Evolutionary conservation across 2,329 filamentous ascomycete genomes (phyloP).

Genomic region (Colletotrichum spaethianum): DNA sequence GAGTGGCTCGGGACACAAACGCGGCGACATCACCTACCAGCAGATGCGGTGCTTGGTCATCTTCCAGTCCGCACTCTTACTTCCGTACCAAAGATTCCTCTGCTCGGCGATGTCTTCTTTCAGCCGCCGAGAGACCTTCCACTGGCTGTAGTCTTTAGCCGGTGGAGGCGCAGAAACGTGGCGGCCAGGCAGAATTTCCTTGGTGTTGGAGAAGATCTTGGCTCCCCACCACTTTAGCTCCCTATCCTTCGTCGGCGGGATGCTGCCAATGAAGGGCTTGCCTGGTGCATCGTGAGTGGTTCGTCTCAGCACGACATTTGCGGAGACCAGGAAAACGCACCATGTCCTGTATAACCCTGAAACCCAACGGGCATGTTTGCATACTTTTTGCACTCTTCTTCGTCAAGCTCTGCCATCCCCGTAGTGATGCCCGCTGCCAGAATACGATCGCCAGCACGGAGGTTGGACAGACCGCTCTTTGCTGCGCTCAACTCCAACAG

Average conservation of each 20-base stretch:
- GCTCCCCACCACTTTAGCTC: conserved; percentile 75
- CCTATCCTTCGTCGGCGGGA: conserved; percentile 66
- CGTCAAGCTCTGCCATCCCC: conserved; percentile 68
- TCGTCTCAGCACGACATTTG: conserved; percentile 50
- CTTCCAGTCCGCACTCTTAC: conserved; percentile 68
- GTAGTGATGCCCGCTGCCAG: conserved; percentile 72
- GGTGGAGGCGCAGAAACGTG: conserved; percentile 70
- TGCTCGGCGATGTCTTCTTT: conserved; percentile 72
- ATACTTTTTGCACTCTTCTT: conserved; percentile 60
- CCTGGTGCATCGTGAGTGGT: conserved; percentile 55
- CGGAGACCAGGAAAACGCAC: conserved; percentile 48
- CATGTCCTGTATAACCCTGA: conserved; percentile 55
- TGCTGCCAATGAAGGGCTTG: conserved; percentile 67
- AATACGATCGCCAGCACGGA: conserved; percentile 68
- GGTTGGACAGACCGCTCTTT: conserved; percentile 59
- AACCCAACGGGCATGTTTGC: conserved; percentile 65
- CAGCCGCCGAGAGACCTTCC: conserved; percentile 69
- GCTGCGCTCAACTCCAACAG: conserved; percentile 67
- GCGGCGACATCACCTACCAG: conserved; percentile 64
- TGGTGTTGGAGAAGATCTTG: conserved; percentile 71
- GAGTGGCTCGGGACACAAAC: neutral
- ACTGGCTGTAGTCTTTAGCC: conserved; percentile 72
- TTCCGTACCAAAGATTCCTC: conserved; percentile 72
- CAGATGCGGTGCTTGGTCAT: conserved; percentile 76
- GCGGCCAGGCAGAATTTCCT: conserved; percentile 66